Conservation (phyloP, 2,329 filamentous ascomycete species). For the Dendryphion nanum region DNA sequence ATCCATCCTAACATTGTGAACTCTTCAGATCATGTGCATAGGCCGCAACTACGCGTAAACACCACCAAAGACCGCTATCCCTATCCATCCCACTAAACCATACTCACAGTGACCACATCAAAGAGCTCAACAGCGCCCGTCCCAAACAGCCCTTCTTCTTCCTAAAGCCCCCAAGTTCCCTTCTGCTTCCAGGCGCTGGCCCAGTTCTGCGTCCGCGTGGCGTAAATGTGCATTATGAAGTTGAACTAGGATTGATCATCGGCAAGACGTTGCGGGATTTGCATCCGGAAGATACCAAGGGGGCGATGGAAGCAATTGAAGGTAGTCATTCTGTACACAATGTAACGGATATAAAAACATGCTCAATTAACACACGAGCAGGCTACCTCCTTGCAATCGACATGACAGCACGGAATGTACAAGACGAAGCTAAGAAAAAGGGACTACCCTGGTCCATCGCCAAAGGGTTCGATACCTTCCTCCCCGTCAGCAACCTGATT, state of each 20-base stretch:
- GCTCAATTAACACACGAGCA: slow-evolving; percentile 30
- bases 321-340: slow-evolving; percentile 50
- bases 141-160: slow-evolving; percentile 99
- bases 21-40: slow-evolving; percentile 78
- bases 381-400: slow-evolving; percentile 91
- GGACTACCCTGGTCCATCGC: slow-evolving; percentile 94
- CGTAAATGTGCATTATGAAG: slow-evolving; percentile 87
- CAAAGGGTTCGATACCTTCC: slow-evolving; percentile 97
- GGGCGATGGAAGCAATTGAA: slow-evolving; percentile 78
- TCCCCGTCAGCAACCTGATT: slow-evolving; percentile 81
- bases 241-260: slow-evolving; percentile 88
- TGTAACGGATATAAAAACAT: not conserved
- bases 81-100: not conserved
- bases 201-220: slow-evolving; percentile 80
- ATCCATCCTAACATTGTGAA: slow-evolving; percentile 9
- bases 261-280: slow-evolving; percentile 78
- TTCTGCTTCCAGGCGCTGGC: slow-evolving; percentile 75
- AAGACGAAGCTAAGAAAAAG: slow-evolving; percentile 96
- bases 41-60: slow-evolving; percentile 92
- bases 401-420: slow-evolving; percentile 94
- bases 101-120: slow-evolving; percentile 74
- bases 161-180: slow-evolving; percentile 86
- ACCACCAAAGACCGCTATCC: not conserved
- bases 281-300: slow-evolving; percentile 68
- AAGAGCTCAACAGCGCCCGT: slow-evolving; percentile 80